Base-by-base conservation (phyloP, 2,329 filamentous ascomycete genomes). In the Colletotrichum nymphaeae region DNA sequence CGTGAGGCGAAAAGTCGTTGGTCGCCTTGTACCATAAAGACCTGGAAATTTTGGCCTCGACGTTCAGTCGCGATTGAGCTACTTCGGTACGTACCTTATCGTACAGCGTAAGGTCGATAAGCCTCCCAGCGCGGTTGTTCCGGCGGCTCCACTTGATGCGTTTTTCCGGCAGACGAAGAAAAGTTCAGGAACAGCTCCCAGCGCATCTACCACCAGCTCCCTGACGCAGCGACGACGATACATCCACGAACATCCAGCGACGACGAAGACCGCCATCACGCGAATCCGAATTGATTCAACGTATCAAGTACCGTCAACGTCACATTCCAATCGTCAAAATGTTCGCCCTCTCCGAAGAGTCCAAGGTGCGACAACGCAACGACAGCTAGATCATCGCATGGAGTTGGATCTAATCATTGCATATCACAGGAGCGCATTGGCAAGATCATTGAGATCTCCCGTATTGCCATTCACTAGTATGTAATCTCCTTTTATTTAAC, bases 381-480 rank as follows among this genome's bases (percentile, higher is more conserved):
- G 2, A 37, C 26, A 59, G 37, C 35, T 12, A 52, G n/a, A 42
- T 49, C 46, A 28, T 63, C 32, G 63, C 64, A 60, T 56, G n/a
- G 57, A 60, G 19, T 52, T n/a, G n/a, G 52, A 46, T 63, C 69
- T 74, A 52, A 72, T 16, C 60, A 52, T 56, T 14, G 4, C 22
- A 53, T 63, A 49, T 30, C 65, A 77, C 79, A 98, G 96, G 97
- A 99, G 93, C 95, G 97, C 89, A 98, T 99, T 86, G 93, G 94
- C 81, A 96, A 95, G 89, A 90, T 98, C 87, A 97, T 99, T 83
- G 97, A 98, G 85, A 88, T 98, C 83, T 97, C 95, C 75, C 92
- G 95, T 80, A 93, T 98, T 80, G 95, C 94, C 73, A 93, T 99
- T 81, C 97, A 99, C 88, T 99, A 98, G 95, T 97, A 91, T 77